Percentiles rank a stretch among this genome's conserved stretches.
Conservation (phyloP, 352 stramenopile species). For the Discostella stelligera region DNA sequence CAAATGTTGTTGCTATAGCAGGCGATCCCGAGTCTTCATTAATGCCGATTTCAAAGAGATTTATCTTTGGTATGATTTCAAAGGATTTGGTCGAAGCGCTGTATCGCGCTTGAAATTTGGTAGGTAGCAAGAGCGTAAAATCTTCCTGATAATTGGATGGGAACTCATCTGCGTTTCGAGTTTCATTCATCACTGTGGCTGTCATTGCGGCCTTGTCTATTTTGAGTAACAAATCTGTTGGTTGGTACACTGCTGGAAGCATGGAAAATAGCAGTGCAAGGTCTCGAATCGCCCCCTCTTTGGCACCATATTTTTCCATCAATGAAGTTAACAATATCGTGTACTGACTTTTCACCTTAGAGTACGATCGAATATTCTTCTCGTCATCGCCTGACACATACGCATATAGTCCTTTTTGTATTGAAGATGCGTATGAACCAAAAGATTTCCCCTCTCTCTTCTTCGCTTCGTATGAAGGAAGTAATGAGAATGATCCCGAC, state of each 20-base stretch:
- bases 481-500: constrained; percentile 47
- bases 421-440: constrained; percentile 58
- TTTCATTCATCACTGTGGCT: constrained; percentile 2
- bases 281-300: constrained; percentile 50
- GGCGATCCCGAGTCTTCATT: constrained; percentile 46
- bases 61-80: constrained; percentile 46
- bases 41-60: constrained; percentile 52
- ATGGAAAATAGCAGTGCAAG: constrained; percentile 64
- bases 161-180: constrained; percentile 5
- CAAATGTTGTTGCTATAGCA: constrained; percentile 58
- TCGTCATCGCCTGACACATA: constrained; percentile 30
- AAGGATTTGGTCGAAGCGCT: constrained; percentile 23
- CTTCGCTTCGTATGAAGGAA: constrained; percentile 44
- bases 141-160: constrained; percentile 33
- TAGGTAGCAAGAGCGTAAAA: constrained; percentile 31
- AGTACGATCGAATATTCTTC: constrained; percentile 10
- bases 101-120: constrained; percentile 25
- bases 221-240: constrained; percentile 20
- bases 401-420: constrained; percentile 45
- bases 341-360: constrained; percentile 21
- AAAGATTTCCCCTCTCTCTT: constrained; percentile 52
- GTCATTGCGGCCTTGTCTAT: constrained; percentile 17
- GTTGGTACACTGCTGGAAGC: constrained; percentile 60
- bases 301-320: constrained; percentile 45
- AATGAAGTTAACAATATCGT: constrained; percentile 19